phyloP scores from a whole-genome alignment of 1,284 basidiomycete genomes.

The Ustilago crameri region DNA sequence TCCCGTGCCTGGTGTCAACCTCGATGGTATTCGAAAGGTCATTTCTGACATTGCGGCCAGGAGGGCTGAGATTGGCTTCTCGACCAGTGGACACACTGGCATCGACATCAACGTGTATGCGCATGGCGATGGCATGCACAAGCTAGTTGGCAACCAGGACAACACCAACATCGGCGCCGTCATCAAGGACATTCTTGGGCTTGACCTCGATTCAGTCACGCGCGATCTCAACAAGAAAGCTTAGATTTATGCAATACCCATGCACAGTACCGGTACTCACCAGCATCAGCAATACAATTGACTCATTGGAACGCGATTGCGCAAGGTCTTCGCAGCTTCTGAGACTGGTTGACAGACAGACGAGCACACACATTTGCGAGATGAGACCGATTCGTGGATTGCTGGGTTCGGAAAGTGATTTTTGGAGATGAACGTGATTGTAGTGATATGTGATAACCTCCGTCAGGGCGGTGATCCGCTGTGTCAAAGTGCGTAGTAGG shows the following conservation, averaged over 20 bases:
- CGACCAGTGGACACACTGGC: conserved; percentile 69
- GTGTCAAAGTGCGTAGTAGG: conserved; percentile 8
- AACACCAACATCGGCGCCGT: conserved; percentile 67
- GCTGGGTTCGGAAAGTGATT: conserved; percentile 12
- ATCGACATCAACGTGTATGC: conserved; percentile 70
- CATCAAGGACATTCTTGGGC: conserved; percentile 47
- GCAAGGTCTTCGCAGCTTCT: no score
- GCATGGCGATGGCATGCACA: conserved; percentile 55
- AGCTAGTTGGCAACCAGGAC: conserved; percentile 67
- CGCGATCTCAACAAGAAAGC: conserved; percentile 28
- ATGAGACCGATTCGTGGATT: conserved; percentile 28
- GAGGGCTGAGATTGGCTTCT: conserved; percentile 69
- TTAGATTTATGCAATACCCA: background rate
- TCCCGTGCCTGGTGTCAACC: conserved; percentile 38
- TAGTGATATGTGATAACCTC: background rate
- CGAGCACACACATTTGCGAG: background rate
- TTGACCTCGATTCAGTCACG: conserved; percentile 58
- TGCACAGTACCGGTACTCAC: background rate
- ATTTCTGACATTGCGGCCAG: conserved; percentile 53
- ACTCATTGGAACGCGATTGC: background rate
- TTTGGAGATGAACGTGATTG: conserved; percentile 7
- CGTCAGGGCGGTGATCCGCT: background rate
- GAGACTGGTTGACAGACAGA: no score
- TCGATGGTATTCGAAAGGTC: conserved; percentile 37
- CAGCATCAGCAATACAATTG: background rate